Base-by-base conservation (phyloP, 1,284 basidiomycete species). In the Sanghuangporus baumii region DNA sequence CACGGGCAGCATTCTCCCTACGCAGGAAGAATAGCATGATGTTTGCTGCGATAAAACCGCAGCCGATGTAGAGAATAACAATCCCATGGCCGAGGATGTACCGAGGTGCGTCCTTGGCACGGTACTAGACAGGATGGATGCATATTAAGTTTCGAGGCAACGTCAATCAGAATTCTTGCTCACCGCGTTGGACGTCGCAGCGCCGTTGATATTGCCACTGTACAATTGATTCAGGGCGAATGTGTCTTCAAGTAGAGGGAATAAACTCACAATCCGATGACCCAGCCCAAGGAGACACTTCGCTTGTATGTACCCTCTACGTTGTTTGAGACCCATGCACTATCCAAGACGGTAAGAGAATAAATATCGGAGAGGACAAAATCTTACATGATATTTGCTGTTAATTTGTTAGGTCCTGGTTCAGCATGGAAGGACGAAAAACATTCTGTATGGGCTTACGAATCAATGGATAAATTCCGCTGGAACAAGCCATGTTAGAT, bases 221-320 rank as follows among this genome's bases (percentile, higher is more conserved):
- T n/a, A 37, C 16, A 3, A 14, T 4, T 14, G 6, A 34, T 31
- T 31, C 23, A n/a, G 40, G 31, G 31, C 6, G 3, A 62, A 38
- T 51, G 8, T 56, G 26, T 7, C 38, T 31, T 2, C 8, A 26
- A 46, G 43, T 6, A 23, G 52, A 62, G 40, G 9, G 37, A 43
- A 16, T 8, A 46, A 41, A 61, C 73, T 68, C 41, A 74, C 73
- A 71, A 73, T 38, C 83, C 81, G 60, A 89, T 87, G 4, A 84
- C 80, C 85, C 88, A 86, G 0, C 78, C 89, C 26, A 90, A 75
- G 0, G 86, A 80, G 1, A 89, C 88, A 66, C 86, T 87, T 23
- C 89, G 84, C 68, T 90, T 91, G 73, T 90, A 91, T 0, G 83
- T 80, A 8, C 89, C 87, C 74, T 90, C 87, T 18, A 88, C 81